Conservation (phyloP, 208 protist genomes). For the Lotmaria passim region DNA sequence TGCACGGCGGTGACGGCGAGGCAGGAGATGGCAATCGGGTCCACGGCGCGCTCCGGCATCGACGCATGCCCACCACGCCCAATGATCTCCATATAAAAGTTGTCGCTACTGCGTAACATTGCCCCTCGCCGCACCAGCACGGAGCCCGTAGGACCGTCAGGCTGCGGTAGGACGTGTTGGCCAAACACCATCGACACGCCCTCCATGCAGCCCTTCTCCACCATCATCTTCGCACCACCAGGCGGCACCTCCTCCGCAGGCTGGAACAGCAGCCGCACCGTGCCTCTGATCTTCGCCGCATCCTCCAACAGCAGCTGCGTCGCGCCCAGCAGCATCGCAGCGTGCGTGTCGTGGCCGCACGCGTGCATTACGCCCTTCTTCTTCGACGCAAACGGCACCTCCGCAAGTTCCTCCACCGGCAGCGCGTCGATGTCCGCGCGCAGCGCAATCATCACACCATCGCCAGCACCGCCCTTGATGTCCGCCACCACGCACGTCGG, state of each 20-base stretch:
- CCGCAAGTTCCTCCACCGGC: slow-evolving; percentile 58
- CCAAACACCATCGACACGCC: slow-evolving; percentile 69
- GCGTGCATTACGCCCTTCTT: slow-evolving; percentile 66
- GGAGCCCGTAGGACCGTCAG: slow-evolving; percentile 22
- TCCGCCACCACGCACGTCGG: slow-evolving; percentile 49
- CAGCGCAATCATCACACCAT: slow-evolving; percentile 49
- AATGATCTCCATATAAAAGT: slow-evolving; percentile 41
- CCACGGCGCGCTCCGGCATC: slow-evolving; percentile 51
- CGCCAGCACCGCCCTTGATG: slow-evolving; percentile 45
- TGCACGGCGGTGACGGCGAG: slow-evolving; percentile 55
- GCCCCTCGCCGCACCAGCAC: slow-evolving; percentile 34
- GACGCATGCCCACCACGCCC: slow-evolving; percentile 68
- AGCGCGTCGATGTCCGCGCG: slow-evolving; percentile 74
- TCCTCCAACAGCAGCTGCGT: slow-evolving; percentile 55
- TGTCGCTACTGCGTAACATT: slow-evolving; percentile 35
- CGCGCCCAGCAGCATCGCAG: slow-evolving; percentile 65
- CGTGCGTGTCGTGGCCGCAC: slow-evolving; percentile 71
- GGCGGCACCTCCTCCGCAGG: slow-evolving; percentile 68
- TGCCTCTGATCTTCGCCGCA: slow-evolving; percentile 51
- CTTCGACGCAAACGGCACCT: slow-evolving; percentile 61
- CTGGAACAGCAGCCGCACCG: slow-evolving; percentile 81
- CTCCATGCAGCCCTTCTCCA: slow-evolving; percentile 54
- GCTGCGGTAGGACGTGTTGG: slow-evolving; percentile 34
- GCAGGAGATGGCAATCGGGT: slow-evolving; percentile 53
- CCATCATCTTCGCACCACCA: slow-evolving; percentile 56